Evolutionary conservation across 768 basidiomycete species (phyloP), one percentile per base, ranked within the genome.

Genomic region (Collybia mongolica): DNA sequence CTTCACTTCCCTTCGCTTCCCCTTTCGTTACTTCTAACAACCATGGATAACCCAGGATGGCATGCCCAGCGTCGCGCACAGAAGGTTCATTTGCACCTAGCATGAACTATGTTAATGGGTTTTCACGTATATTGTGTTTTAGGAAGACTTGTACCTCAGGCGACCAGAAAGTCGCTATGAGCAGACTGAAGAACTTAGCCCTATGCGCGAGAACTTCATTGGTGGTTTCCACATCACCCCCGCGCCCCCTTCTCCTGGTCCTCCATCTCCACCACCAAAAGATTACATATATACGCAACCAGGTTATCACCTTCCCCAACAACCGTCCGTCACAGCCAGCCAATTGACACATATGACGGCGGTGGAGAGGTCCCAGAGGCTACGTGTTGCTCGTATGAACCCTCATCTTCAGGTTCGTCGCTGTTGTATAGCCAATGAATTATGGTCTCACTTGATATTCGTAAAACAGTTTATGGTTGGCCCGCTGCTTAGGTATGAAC

Each of bases 11-110:
- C 20, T 36, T 24, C 24, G 1, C 23, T 11, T 32, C 11, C 38
- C 18, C 24, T 18, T n/a, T 24, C 20, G 8, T 12, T 40, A 15
- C 23, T 17, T 26, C 23, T 29, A n/a, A 41, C n/a, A 6, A 6
- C 47, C 40, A 90, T 92, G 88, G 90, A 91, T 63, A 82, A 78
- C 51, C 70, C 82, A 47, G 91, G 90, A 49, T 92, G 90, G 89
- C 79, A 79, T 57, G 88, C 88, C 29, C 74, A 74, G 14, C 77
- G 82, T 46, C 77, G 78, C 54, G 90, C 84, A 2, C 70, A 77
- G 45, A 77, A 77, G 69, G 84, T 77, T 55, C 51, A 71, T 56
- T 41, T 26, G 43, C 39, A 17, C 48, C 41, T 6, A 20, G 41
- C 58, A 8, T 48, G 32, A 24, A 24, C 20, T n/a, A 24, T 43